Evolutionary conservation across 345 rosid species (phyloP), one percentile per base, ranked within the genome.

Genomic region (Firmiana major): DNA sequence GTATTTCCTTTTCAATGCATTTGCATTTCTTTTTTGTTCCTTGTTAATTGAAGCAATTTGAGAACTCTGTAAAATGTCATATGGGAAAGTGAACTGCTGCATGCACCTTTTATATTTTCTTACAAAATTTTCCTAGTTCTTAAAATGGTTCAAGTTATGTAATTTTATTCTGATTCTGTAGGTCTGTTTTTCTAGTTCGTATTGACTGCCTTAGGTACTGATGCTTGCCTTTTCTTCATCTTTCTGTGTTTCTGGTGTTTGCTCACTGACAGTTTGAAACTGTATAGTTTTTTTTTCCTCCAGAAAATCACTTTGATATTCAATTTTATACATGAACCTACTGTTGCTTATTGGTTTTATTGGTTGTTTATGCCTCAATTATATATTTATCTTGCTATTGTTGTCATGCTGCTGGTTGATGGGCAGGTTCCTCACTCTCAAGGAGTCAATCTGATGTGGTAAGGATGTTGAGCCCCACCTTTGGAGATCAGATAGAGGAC

Each of bases 361-460:
- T 70, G 45, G 58, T 46, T 70, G 73, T 49, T 65, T 69, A 67
- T 63, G 63, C 28, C 65, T 73, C 40, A 40, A 65, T 24, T 54
- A 71, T 68, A 74, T 77, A 54, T 77, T 64, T 24, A 63, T 75
- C 74, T 62, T 59, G 55, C 78, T 55, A 73, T 80, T 81, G 16
- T 62, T 86, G 79, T 85, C 79, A 17, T 77, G 74, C 45, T 36
- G 55, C 21, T 68, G 64, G 31, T 67, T 69, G 13, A 55, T 71
- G 77, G 69, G 49, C 81, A 87, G 88, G 84, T 82, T 83, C 92
- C 71, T 85, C 92, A 64, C 80, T 93, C 64, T 81, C 96, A 63
- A 90, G 94, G 79, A 90, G 96, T 79, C 88, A 73, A 73, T 90
- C 97, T 79, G 97, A 90, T 78, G 90, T 89, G 66, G 84, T 88